These are phyloP conservation scores for Phellopilus nigrolimitatus DNA, from an alignment of 1,284 basidiomycete species.

Conservation along the genomic window DNA sequence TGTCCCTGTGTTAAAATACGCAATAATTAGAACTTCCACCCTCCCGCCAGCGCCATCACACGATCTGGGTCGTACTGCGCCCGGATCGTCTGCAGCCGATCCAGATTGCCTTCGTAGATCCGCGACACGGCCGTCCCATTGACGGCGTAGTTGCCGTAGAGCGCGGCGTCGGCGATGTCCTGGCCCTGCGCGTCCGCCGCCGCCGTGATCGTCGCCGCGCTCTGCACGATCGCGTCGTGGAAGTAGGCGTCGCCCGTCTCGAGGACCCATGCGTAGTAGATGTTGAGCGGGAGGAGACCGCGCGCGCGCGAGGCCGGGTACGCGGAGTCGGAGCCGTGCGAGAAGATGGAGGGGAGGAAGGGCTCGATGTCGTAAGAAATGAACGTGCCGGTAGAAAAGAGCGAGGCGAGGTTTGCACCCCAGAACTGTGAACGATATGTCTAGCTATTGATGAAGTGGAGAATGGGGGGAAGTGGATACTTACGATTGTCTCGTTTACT, in stretches of 20 bases:
- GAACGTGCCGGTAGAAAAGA: constrained; percentile 30
- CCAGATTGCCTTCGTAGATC: constrained; percentile 34
- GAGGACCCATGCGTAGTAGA: constrained; percentile 43
- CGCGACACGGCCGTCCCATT: constrained; percentile 38
- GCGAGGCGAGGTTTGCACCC: constrained; percentile 28
- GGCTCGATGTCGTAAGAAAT: constrained; percentile 53
- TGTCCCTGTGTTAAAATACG: too few species aligned
- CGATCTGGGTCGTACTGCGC: constrained; percentile 22
- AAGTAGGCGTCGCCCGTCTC: constrained; percentile 35
- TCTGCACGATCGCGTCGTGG: constrained; percentile 35
- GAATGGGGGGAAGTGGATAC: constrained; percentile 19
- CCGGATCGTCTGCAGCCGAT: constrained; percentile 22
- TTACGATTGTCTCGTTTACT: constrained; percentile 45
- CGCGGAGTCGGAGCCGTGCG: constrained; percentile 30
- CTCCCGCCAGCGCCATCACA: constrained; percentile 26
- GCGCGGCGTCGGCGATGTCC: constrained; percentile 33
- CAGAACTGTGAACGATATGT: constrained; percentile 30
- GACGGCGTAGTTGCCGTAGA: constrained; percentile 53
- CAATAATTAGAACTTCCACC: constrained; percentile 23
- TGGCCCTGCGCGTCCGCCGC: constrained; percentile 42
- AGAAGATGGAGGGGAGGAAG: constrained; percentile 44
- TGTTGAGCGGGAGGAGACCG: constrained; percentile 40
- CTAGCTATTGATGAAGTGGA: background rate
- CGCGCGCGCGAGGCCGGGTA: constrained; percentile 33
- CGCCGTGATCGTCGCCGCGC: constrained; percentile 33